Percentiles rank a stretch among this genome's conserved stretches.
phyloP scores from a whole-genome alignment of 2,329 filamentous ascomycete genomes.

The Botryotinia calthae region DNA sequence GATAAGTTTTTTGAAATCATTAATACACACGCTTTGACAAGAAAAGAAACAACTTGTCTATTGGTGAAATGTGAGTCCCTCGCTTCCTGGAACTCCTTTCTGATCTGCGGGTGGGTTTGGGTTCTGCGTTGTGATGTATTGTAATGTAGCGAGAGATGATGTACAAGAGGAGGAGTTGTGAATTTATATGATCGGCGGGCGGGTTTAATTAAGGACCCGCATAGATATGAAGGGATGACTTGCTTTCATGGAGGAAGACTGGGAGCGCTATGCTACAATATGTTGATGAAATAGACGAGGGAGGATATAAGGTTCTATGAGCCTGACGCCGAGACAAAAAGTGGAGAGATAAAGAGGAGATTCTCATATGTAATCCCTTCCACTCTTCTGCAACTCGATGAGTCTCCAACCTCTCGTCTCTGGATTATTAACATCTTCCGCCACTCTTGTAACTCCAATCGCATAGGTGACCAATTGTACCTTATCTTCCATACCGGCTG shows the following conservation, averaged over 20 bases:
- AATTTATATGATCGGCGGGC: neutral
- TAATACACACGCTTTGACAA: neutral
- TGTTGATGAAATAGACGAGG: neutral
- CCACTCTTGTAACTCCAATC: constrained; percentile 88
- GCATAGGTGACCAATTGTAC: constrained; percentile 98
- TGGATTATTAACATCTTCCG: constrained; percentile 94
- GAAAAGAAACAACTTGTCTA: neutral
- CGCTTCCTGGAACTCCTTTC: constrained; percentile 6
- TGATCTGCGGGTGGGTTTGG: neutral
- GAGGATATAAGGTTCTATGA: neutral
- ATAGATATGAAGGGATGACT: neutral
- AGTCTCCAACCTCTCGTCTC: constrained; percentile 96
- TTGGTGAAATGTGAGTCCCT: neutral
- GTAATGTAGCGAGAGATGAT: neutral
- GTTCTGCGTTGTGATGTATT: neutral
- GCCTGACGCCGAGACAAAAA: neutral
- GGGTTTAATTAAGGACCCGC: neutral
- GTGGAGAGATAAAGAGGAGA: neutral
- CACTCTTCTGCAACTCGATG: constrained; percentile 98
- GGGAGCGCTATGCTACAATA: neutral
- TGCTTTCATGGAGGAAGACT: neutral
- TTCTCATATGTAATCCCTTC: constrained; percentile 78
- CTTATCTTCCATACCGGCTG: constrained; percentile 97
- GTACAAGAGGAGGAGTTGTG: neutral
- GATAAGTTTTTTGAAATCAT: neutral